phyloP scores from a whole-genome alignment of 352 stramenopile genomes.

The Phytopythium aichiense region DNA sequence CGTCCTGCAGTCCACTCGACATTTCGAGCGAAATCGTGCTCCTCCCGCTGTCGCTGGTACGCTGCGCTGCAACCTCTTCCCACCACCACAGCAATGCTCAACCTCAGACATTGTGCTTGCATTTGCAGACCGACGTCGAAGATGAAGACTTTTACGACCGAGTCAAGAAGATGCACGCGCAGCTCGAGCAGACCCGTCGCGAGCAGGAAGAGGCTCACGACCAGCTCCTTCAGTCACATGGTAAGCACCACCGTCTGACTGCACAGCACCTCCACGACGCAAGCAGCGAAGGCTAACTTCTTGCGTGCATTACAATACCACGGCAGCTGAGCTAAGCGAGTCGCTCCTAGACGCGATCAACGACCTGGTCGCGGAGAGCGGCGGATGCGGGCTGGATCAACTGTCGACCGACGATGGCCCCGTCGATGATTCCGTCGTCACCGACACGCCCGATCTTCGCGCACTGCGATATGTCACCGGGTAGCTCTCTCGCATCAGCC shows the following conservation, averaged over 20 bases:
- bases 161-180: constrained; percentile 1
- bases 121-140: neutral
- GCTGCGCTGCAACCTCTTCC: neutral
- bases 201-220: constrained; percentile 25
- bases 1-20: neutral
- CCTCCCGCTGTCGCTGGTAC: neutral
- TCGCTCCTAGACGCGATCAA: constrained; percentile 37
- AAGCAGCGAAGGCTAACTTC: neutral
- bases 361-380: constrained; percentile 36
- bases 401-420: constrained; percentile 15
- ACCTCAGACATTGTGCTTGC: neutral
- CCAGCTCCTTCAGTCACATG: constrained; percentile 31
- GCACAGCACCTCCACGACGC: neutral
- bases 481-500: neutral
- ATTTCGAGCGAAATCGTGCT: constrained; percentile 3
- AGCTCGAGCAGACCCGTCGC: neutral
- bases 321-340: constrained; percentile 34
- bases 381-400: constrained; percentile 36
- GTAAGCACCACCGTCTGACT: constrained; percentile 8
- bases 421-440: constrained; percentile 22
- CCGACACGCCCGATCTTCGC: constrained; percentile 8
- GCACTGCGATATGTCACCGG: neutral
- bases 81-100: neutral
- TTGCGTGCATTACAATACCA: constrained; percentile 2
- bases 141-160: constrained; percentile 3